Base-by-base conservation (phyloP, 805 yeast genomes). In the Wickerhamomyces queroliae region DNA sequence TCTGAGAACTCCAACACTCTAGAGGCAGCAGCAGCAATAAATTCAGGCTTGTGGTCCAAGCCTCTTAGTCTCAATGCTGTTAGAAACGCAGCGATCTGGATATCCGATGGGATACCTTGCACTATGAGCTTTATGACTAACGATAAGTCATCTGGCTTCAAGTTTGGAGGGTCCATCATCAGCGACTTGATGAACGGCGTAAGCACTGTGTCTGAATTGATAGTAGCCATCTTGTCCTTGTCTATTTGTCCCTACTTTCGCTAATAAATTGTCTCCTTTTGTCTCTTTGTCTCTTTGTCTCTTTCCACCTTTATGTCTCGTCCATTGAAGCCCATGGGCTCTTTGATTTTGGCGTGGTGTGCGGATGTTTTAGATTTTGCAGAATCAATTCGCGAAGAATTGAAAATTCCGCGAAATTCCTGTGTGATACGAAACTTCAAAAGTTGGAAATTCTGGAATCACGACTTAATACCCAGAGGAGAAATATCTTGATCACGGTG, bases 1-100 rank as follows among this genome's bases (percentile, higher is more conserved):
- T 72, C 73, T 7, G 93, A 79, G 49, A 72, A 81, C 50, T 77
- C 76, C 44, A 85, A 64, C 20, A 91, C 75, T 2, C 93, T 79
- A 17, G 67, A 65, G 1, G 88, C 96, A 0, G 97, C 96, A 8
- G 86, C 81, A 4, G 96, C 90, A 30, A 93, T 84, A 58, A 66
- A 86, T 26, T 76, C 85, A 0, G 97, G 79, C 38, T 82, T 70
- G 47, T 84, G 89, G 53, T 93, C 98, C 7, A 90, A 62, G 2
- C 86, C 86, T 23, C 77, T 73, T 32, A 80, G 60, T 49, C 93
- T 73, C 36, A 93, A 64, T 1, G 85, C 87, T 0, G 95, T 81
- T 41, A 93, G 69, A 55, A 93, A 90, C 9, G 93, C 75, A 0
- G 91, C 79, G 11, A 80, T 68, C 55, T 87, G 95, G 23, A 86